A percentile compares a stretch with the other conserved stretches of the same genome.
These are phyloP conservation scores for Thermoascus crustaceus DNA, from an alignment of 2,329 filamentous ascomycete genomes.

Conservation along the genomic window DNA sequence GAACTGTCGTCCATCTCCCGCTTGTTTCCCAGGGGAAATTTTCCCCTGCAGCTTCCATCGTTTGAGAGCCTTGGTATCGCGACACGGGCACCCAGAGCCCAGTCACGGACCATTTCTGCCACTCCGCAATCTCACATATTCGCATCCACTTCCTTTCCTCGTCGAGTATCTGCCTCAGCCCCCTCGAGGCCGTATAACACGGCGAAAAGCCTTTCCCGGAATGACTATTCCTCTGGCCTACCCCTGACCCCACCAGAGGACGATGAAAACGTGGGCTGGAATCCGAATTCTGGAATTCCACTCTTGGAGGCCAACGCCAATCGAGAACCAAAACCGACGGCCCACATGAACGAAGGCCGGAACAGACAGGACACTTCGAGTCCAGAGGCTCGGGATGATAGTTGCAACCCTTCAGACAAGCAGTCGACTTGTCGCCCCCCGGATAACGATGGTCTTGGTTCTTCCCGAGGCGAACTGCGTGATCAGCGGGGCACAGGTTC, in stretches of 20 bases:
- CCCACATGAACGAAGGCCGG: conserved; percentile 22
- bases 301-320: conserved; percentile 22
- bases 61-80: conserved; percentile 47
- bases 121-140: conserved; percentile 28
- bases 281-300: conserved; percentile 23
- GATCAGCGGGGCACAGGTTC: conserved; percentile 22
- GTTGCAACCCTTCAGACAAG: conserved; percentile 23
- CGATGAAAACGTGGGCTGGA: conserved; percentile 32
- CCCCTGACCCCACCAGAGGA: conserved; percentile 35
- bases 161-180: conserved; percentile 27
- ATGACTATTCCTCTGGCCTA: conserved; percentile 27
- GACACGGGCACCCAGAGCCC: conserved; percentile 19
- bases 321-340: conserved; percentile 17
- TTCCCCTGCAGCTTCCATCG: conserved; percentile 43
- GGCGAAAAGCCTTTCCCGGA: conserved; percentile 10
- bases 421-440: conserved; percentile 22
- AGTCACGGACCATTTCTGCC: conserved; percentile 19
- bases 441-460: conserved; percentile 22
- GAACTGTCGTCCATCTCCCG: conserved; percentile 28
- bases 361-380: conserved; percentile 21
- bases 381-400: conserved; percentile 19
- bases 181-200: conserved; percentile 19
- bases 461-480: conserved; percentile 24
- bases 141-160: conserved; percentile 22
- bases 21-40: conserved; percentile 27